Evolutionary conservation across 768 basidiomycete species (phyloP).

Genomic region (Amylocystis lapponica): DNA sequence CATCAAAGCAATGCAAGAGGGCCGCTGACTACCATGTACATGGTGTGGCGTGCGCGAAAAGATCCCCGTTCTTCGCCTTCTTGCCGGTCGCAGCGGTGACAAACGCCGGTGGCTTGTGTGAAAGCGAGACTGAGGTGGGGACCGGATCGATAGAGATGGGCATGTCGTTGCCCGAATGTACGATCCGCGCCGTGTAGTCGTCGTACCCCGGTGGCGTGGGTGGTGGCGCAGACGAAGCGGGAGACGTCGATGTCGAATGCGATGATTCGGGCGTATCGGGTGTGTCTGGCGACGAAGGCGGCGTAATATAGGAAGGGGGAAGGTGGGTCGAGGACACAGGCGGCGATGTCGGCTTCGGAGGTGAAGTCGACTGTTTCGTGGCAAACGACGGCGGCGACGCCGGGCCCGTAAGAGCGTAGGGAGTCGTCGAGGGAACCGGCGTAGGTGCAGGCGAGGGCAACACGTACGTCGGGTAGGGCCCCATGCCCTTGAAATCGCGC

Average conservation of each 20-base stretch:
- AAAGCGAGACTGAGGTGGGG: neutral
- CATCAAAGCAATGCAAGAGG: neutral
- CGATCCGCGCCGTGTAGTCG: conserved; percentile 19
- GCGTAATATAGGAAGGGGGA: conserved; percentile 10
- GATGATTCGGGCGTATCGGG: conserved; percentile 27
- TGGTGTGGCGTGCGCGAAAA: conserved; percentile 11
- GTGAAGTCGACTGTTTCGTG: conserved; percentile 13
- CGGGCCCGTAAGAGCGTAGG: conserved; percentile 10
- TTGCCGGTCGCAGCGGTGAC: conserved; percentile 3
- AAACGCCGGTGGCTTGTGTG: neutral
- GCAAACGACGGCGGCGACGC: conserved; percentile 18
- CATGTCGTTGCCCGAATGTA: conserved; percentile 6
- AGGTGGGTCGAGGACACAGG: conserved; percentile 11
- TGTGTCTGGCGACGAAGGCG: conserved; percentile 13
- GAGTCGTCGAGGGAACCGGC: conserved; percentile 24
- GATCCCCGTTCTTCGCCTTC: conserved; percentile 11
- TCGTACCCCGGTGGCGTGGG: conserved; percentile 23
- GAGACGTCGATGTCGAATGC: conserved; percentile 24
- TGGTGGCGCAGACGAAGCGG: conserved; percentile 25
- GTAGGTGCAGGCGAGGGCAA: conserved; percentile 39
- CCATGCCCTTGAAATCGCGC: conserved; percentile 51
- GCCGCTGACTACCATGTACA: conserved; percentile 10
- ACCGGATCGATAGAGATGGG: conserved; percentile 5
- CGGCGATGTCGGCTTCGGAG: conserved; percentile 13
- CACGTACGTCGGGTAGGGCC: conserved; percentile 59